Percentiles rank a stretch among this genome's conserved stretches.
Conservation (phyloP, 2,329 filamentous ascomycete genomes). For the Trichoderma sp. region DNA sequence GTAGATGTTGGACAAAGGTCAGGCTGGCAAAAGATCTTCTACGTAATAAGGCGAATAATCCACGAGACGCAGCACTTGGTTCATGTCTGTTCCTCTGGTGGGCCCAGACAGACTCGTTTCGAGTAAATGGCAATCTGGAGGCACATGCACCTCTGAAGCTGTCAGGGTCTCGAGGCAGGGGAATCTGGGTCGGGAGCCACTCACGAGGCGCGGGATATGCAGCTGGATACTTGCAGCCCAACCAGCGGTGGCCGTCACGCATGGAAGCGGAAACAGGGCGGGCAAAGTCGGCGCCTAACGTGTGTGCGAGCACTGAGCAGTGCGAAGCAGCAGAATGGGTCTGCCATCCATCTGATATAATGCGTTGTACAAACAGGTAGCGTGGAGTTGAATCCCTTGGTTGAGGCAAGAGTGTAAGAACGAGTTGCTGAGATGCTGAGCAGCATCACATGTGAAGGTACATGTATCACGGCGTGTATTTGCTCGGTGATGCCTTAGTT, state of each 20-base stretch:
- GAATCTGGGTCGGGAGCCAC: slow-evolving; percentile 9
- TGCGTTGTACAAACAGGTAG: no score
- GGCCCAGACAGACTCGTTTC: neutral
- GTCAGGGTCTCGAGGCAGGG: slow-evolving; percentile 12
- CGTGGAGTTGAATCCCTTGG: no score
- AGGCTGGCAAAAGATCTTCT: no score
- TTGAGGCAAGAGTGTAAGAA: no score
- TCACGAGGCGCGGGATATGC: neutral
- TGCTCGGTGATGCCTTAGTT: no score
- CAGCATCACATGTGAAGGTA: no score
- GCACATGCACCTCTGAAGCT: neutral
- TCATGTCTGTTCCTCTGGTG: no score
- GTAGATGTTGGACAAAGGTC: neutral
- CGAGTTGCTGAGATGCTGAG: no score
- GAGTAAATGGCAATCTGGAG: neutral
- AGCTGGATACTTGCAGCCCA: slow-evolving; percentile 19
- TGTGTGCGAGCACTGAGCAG: neutral
- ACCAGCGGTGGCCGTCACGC: slow-evolving; percentile 5
- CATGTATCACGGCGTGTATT: no score
- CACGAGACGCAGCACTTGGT: no score
- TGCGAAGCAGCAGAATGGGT: neutral
- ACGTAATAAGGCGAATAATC: neutral
- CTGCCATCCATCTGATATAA: no score
- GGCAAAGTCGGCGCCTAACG: slow-evolving; percentile 5
- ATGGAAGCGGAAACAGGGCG: neutral